Evolutionary conservation across 1,284 basidiomycete genomes (phyloP).

Genomic region (Rhizoctonia solani): DNA sequence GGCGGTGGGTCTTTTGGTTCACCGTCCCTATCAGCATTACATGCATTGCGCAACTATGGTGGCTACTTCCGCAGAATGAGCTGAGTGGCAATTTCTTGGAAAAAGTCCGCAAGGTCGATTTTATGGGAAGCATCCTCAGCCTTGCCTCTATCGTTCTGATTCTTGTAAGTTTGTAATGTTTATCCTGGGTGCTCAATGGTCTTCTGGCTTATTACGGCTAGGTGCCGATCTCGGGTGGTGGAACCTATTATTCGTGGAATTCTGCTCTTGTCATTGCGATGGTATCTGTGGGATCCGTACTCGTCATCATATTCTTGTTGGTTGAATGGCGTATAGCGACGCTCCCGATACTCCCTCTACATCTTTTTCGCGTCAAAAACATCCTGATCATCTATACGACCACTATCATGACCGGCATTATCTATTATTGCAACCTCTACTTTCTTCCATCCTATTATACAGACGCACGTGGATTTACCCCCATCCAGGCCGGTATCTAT

Average conservation of each 20-base stretch:
- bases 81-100: conserved; percentile 32
- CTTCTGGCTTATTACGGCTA: background rate
- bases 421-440: conserved; percentile 34
- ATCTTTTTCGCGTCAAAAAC: conserved; percentile 29
- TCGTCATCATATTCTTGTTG: conserved; percentile 14
- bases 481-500: conserved; percentile 32
- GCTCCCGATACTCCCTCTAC: conserved; percentile 27
- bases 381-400: conserved; percentile 30
- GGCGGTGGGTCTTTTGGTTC: conserved; percentile 35
- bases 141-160: conserved; percentile 23
- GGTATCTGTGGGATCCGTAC: conserved; percentile 27
- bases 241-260: conserved; percentile 33
- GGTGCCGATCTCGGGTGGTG: conserved; percentile 31
- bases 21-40: conserved; percentile 28
- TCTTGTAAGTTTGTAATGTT: background rate
- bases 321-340: conserved; percentile 32
- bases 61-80: conserved; percentile 32
- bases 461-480: conserved; percentile 27
- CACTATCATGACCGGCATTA: conserved; percentile 29
- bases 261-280: conserved; percentile 30
- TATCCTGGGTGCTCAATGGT: too few species aligned
- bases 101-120: conserved; percentile 28
- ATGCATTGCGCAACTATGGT: conserved; percentile 29
- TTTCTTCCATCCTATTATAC: conserved; percentile 35
- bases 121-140: conserved; percentile 27